Conservation (phyloP, 495 filamentous ascomycete genomes). For the Penicillium manginii region DNA sequence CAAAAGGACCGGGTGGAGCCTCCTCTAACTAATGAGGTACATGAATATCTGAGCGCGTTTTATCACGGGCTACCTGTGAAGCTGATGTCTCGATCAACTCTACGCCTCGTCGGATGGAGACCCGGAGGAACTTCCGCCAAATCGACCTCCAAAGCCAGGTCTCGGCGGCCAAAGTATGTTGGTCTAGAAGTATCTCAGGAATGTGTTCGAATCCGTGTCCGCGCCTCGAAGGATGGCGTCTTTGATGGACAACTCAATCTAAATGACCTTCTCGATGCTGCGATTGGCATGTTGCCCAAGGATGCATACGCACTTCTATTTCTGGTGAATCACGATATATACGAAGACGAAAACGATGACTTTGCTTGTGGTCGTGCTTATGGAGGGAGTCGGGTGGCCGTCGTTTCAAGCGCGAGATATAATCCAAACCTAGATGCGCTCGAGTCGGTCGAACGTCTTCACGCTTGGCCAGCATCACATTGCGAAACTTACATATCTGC, state of each 20-base stretch:
- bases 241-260: slow-evolving; percentile 63
- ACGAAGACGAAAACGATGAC: slow-evolving; percentile 67
- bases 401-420: slow-evolving; percentile 65
- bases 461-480: slow-evolving; percentile 69
- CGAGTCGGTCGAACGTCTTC: slow-evolving; percentile 48
- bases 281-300: slow-evolving; percentile 50
- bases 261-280: slow-evolving; percentile 64
- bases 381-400: slow-evolving; percentile 61
- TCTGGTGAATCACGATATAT: slow-evolving; percentile 64
- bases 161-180: slow-evolving; percentile 27
- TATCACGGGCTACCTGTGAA: slow-evolving; percentile 62
- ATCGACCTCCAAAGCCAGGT: slow-evolving; percentile 2
- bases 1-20: not conserved
- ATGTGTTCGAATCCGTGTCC: slow-evolving; percentile 57
- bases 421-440: slow-evolving; percentile 53
- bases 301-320: slow-evolving; percentile 65
- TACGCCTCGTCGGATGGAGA: slow-evolving; percentile 54
- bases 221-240: slow-evolving; percentile 48
- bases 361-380: slow-evolving; percentile 72
- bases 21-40: slow-evolving; percentile 46
- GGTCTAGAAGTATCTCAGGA: slow-evolving; percentile 43
- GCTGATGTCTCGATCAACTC: slow-evolving; percentile 28
- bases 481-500: slow-evolving; percentile 53
- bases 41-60: slow-evolving; percentile 61
- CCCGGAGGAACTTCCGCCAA: slow-evolving; percentile 20